Evolutionary conservation across 345 rosid genomes (phyloP), one percentile per base, ranked within the genome.

Genomic region (Lepidium didymum): DNA sequence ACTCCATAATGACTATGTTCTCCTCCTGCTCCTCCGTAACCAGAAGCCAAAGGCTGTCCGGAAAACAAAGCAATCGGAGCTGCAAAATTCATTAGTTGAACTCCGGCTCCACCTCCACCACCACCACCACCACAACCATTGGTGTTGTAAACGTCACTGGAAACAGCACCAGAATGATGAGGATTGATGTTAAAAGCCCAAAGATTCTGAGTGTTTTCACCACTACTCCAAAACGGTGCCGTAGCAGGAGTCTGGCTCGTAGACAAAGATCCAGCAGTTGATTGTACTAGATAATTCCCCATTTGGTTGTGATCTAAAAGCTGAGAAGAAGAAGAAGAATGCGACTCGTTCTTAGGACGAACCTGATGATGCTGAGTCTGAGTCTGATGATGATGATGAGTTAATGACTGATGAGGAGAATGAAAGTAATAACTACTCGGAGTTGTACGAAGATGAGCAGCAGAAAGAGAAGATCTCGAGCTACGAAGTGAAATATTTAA

Each of bases 401-500:
- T 6, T 59, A 67, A 44, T 1, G 69, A 16, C 34, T 57, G 63
- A 57, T 57, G 63, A 8, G 73, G 75, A 1, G 79, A 60, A 55
- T 76, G 74, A 2, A 64, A 72, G 77, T 64, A 70, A 45, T 81
- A 86, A 67, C 76, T 83, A 18, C 77, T 64, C 0, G 79, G 71
- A 19, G 71, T 64, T n/a, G 79, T 82, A 55, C 92, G 81, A 16
- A 82, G 76, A 77, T 88, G 90, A 40, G 94, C 80, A 46, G 96
- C 82, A 2, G 96, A 87, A 59, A 87, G 76, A 81, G 80, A 82
- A 31, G 97, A 85, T 27, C 93, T 87, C 31, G 96, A 82, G 78
- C 88, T 85, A 21, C 96, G 82, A 18, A 91, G 86, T 46, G 97
- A 91, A 75, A 89, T 87, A 65, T 91, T 91, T 46, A 91, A 90